These are phyloP conservation scores for Babesia ovata DNA, from an alignment of 169 alveolate species.

Conservation along the genomic window DNA sequence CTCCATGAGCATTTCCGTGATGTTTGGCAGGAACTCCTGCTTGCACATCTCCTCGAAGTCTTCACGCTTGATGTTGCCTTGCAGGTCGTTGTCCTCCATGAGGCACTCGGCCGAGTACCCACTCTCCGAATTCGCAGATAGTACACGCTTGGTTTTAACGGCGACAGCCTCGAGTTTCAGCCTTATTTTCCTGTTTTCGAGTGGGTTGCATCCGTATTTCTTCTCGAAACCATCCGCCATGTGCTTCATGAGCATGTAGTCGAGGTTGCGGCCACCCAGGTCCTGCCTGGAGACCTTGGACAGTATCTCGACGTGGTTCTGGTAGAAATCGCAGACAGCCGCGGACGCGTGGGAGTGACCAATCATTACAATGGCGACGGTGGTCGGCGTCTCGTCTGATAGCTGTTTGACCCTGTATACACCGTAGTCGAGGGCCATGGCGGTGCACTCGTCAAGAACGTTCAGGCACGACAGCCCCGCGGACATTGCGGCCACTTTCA, in stretches of 20 bases:
- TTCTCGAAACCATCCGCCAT: constrained; percentile 87
- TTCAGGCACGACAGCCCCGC: constrained; percentile 92
- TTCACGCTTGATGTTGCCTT: constrained; percentile 82
- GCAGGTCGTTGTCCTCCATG: constrained; percentile 93
- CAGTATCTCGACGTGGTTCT: constrained; percentile 87
- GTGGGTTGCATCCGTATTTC: constrained; percentile 88
- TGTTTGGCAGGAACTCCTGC: constrained; percentile 78
- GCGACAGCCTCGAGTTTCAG: constrained; percentile 95
- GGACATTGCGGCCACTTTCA: constrained; percentile 90
- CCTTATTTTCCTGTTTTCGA: constrained; percentile 83
- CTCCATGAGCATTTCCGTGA: constrained; percentile 67
- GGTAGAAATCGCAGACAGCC: constrained; percentile 88
- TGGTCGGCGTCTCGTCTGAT: constrained; percentile 86
- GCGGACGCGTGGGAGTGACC: constrained; percentile 93
- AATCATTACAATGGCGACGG: constrained; percentile 92
- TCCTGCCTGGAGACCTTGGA: constrained; percentile 90
- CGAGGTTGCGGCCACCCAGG: constrained; percentile 96
- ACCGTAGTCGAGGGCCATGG: constrained; percentile 96
- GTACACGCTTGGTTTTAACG: constrained; percentile 90
- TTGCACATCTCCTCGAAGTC: constrained; percentile 89
- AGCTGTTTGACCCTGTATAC: constrained; percentile 92
- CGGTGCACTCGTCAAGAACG: constrained; percentile 93
- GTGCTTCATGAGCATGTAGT: constrained; percentile 86
- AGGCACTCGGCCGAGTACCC: constrained; percentile 91
- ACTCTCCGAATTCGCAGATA: constrained; percentile 95